These are phyloP conservation scores for Sutorius australiensis DNA, from an alignment of 768 basidiomycete species.

Conservation along the genomic window DNA sequence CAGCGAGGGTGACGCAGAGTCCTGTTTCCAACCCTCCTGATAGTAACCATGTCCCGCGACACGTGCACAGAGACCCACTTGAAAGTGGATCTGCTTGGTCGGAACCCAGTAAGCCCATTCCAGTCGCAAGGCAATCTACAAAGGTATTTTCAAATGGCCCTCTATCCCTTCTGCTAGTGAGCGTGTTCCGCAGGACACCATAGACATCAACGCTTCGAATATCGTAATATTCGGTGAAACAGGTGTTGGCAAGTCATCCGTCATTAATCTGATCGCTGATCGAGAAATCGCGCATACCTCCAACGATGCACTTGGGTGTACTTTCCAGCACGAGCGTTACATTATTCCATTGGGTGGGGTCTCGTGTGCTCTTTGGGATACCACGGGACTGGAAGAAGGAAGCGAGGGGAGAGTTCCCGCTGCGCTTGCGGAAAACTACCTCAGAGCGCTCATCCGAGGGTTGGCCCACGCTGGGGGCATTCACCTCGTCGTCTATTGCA, in stretches of 20 bases:
- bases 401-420: constrained; percentile 6
- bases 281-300: background rate
- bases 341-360: background rate
- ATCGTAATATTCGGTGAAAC: constrained; percentile 1
- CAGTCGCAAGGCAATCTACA: background rate
- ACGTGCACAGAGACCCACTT: background rate
- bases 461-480: constrained; percentile 2
- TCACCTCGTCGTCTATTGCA: constrained; percentile 9
- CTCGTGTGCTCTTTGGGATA: constrained; percentile 2
- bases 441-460: background rate
- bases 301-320: constrained; percentile 1
- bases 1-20: too few relatives aligned
- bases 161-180: background rate
- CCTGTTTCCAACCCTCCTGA: background rate
- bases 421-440: background rate
- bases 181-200: background rate
- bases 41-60: background rate
- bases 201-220: background rate
- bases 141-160: background rate
- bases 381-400: constrained; percentile 8
- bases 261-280: constrained; percentile 4
- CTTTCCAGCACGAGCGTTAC: background rate
- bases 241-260: constrained; percentile 1
- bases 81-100: background rate
- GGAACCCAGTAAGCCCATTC: background rate